Evolutionary conservation across 495 filamentous ascomycete genomes (phyloP).

Genomic region (Xylaria venustula): DNA sequence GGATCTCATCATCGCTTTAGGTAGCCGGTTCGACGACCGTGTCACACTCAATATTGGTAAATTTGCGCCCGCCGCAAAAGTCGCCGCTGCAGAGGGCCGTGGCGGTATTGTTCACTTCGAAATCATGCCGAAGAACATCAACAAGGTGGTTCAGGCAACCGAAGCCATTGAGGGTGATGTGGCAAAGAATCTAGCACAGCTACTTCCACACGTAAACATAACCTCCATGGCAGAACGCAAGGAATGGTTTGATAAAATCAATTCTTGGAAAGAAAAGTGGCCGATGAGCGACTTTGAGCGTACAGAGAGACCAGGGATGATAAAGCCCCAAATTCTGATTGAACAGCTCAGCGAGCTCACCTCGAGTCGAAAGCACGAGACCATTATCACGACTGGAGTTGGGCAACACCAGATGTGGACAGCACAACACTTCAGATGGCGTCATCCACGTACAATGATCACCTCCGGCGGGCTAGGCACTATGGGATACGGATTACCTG

Average conservation of each 20-base stretch:
- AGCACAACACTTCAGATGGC: constrained; percentile 92
- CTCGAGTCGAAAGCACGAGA: constrained; percentile 68
- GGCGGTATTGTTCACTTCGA: constrained; percentile 82
- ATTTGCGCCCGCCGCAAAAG: constrained; percentile 67
- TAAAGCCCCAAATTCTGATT: constrained; percentile 88
- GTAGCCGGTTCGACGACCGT: constrained; percentile 75
- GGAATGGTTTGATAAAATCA: constrained; percentile 86
- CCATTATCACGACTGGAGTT: constrained; percentile 86
- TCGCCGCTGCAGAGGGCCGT: constrained; percentile 65
- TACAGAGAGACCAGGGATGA: constrained; percentile 64
- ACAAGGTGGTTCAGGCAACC: constrained; percentile 81
- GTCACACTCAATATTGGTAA: constrained; percentile 63
- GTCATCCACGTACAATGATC: constrained; percentile 80
- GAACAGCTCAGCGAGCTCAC: constrained; percentile 76
- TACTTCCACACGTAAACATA: constrained; percentile 66
- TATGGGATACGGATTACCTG: constrained; percentile 92
- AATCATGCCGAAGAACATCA: constrained; percentile 84
- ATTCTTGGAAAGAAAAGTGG: constrained; percentile 83
- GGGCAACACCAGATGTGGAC: constrained; percentile 99
- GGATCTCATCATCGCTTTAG: constrained; percentile 74
- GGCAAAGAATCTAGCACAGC: constrained; percentile 63
- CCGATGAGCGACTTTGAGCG: constrained; percentile 73
- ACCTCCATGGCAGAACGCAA: constrained; percentile 59
- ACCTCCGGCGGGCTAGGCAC: constrained; percentile 91
- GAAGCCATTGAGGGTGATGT: constrained; percentile 79